Percentiles rank a stretch among this genome's conserved stretches.
These are phyloP conservation scores for Meyerozyma elateridarum DNA, from an alignment of 1,139 yeast genomes.

Conservation along the genomic window DNA sequence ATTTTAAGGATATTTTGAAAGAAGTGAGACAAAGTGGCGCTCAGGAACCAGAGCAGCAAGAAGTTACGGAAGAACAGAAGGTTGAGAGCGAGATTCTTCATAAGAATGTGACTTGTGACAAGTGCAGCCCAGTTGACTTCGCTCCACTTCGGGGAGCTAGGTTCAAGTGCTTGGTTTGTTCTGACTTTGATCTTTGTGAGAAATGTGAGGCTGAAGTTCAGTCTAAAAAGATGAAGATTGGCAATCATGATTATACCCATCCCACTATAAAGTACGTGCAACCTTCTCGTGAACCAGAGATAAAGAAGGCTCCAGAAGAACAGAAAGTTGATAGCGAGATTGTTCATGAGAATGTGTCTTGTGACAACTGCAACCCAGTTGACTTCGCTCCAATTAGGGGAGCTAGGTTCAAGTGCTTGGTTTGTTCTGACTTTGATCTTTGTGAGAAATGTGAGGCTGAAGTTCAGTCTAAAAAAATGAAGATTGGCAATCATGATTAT, in stretches of 20 bases:
- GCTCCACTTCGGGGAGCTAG: conserved; percentile 21
- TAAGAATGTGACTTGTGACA: too few species aligned
- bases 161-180: conserved; percentile 52
- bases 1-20: conserved; percentile 18
- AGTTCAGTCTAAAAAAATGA: conserved; percentile 7
- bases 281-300: too few species aligned
- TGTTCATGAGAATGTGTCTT: conserved; percentile 62
- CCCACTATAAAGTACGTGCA: conserved; percentile 27
- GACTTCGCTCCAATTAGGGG: conserved; percentile 44
- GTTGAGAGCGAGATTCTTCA: too few species aligned
- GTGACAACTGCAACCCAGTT: conserved; percentile 68
- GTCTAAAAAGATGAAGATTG: conserved; percentile 11
- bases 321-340: conserved; percentile 1
- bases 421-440: conserved; percentile 53
- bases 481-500: conserved; percentile 20
- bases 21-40: conserved; percentile 5
- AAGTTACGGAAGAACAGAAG: too few species aligned
- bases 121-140: conserved; percentile 57
- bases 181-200: conserved; percentile 42
- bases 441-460: conserved; percentile 46
- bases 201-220: conserved; percentile 34
- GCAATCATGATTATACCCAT: conserved; percentile 24
- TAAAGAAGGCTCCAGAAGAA: background rate
- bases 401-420: conserved; percentile 48
- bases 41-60: background rate